Conservation (phyloP, 179 eudicot species). For the Amaranthus tricolor region DNA sequence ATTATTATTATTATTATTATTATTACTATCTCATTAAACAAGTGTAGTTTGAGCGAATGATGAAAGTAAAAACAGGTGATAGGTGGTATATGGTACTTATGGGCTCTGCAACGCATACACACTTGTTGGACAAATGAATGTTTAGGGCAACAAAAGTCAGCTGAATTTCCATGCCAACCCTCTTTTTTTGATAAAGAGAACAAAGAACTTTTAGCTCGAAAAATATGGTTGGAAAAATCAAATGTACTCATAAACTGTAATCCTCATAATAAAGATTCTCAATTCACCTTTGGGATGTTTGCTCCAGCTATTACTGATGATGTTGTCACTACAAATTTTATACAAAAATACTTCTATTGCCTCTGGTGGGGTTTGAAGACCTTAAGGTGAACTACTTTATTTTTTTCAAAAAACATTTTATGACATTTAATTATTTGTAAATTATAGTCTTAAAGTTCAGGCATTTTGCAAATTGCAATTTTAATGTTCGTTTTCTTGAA, state of each 20-base stretch:
- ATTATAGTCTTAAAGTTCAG: too few species aligned
- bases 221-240: slow-evolving; percentile 53
- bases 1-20: background rate
- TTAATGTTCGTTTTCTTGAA: too few species aligned
- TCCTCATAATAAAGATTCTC: slow-evolving; percentile 45
- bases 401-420: background rate
- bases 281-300: slow-evolving; percentile 76
- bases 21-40: background rate
- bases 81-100: slow-evolving; percentile 82
- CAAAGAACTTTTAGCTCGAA: slow-evolving; percentile 29
- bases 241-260: slow-evolving; percentile 48
- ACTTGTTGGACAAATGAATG: slow-evolving; percentile 73
- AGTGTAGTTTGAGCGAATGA: background rate
- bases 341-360: slow-evolving; percentile 69
- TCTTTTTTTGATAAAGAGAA: slow-evolving; percentile 43
- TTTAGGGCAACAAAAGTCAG: slow-evolving; percentile 20
- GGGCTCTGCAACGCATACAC: slow-evolving; percentile 68
- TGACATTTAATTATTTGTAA: too few species aligned
- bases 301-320: slow-evolving; percentile 55
- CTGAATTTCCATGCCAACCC: slow-evolving; percentile 32
- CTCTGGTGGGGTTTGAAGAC: slow-evolving; percentile 95
- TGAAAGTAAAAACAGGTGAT: slow-evolving; percentile 45
- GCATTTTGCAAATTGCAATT: too few species aligned
- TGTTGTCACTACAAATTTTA: slow-evolving; percentile 57
- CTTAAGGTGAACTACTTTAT: slow-evolving; percentile 41